Conservation (phyloP, 2,329 filamentous ascomycete species). For the Fusarium scirpi region DNA sequence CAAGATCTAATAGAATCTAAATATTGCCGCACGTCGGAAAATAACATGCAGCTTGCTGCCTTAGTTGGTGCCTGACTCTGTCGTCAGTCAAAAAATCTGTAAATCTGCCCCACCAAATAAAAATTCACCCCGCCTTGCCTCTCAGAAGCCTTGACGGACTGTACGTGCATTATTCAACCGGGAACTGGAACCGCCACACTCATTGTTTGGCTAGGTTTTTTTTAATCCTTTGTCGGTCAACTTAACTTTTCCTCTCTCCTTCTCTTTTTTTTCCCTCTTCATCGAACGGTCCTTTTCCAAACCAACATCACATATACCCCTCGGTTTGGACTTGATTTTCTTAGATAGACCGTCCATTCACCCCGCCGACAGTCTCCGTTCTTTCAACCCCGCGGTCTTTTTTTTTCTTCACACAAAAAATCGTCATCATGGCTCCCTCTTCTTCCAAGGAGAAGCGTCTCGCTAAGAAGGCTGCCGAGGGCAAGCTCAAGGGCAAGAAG, state of each 20-base stretch:
- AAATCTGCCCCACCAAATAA: constrained; percentile 55
- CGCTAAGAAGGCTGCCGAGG: constrained; percentile 77
- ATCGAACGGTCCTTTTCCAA: constrained; percentile 44
- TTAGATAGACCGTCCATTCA: constrained; percentile 23
- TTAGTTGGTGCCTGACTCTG: constrained; percentile 54
- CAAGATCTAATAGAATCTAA: background rate
- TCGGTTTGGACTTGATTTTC: constrained; percentile 46
- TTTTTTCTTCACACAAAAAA: constrained; percentile 16
- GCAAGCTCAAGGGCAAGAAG: constrained; percentile 75
- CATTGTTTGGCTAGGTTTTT: constrained; percentile 42
- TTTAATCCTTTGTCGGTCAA: constrained; percentile 32
- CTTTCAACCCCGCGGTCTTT: constrained; percentile 46
- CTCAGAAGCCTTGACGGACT: constrained; percentile 38
- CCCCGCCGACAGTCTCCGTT: constrained; percentile 44
- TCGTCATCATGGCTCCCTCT: constrained; percentile 67
- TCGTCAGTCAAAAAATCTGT: constrained; percentile 53
- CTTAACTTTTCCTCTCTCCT: constrained; percentile 32
- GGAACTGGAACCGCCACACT: constrained; percentile 48
- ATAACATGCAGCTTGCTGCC: constrained; percentile 45
- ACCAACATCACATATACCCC: constrained; percentile 33
- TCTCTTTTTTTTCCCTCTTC: constrained; percentile 28
- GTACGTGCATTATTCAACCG: constrained; percentile 31
- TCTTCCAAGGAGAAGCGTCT: constrained; percentile 78
- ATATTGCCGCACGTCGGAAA: constrained; percentile 2
- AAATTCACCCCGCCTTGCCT: constrained; percentile 58